Conservation (phyloP, 805 yeast genomes). For the Yarrowia sp. region DNA sequence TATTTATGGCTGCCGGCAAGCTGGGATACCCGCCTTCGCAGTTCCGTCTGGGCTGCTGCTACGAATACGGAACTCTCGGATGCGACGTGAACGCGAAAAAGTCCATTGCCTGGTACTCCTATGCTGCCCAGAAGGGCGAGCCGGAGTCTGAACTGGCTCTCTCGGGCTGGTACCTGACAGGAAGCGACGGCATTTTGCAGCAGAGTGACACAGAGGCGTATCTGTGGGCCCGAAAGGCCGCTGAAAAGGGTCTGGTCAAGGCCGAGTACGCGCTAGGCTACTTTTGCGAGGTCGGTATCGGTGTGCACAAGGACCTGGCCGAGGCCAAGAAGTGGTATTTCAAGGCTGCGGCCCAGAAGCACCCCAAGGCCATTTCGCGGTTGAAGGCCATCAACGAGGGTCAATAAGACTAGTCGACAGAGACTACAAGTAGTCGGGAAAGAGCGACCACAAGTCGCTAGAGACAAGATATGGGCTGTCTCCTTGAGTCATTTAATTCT, state of each 20-base stretch:
- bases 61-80: conserved; percentile 70
- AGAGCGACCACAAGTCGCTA: neutral
- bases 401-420: too few relatives aligned
- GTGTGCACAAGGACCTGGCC: conserved; percentile 58
- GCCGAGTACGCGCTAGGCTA: conserved; percentile 78
- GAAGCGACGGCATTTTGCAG: conserved; percentile 63
- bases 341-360: conserved; percentile 69
- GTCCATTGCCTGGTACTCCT: conserved; percentile 76
- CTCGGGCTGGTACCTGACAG: conserved; percentile 83
- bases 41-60: conserved; percentile 72
- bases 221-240: conserved; percentile 75
- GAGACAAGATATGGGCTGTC: neutral
- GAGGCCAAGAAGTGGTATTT: conserved; percentile 63
- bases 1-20: conserved; percentile 65
- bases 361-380: conserved; percentile 59
- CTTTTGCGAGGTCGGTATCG: conserved; percentile 73
- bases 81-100: conserved; percentile 61
- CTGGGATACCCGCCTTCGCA: conserved; percentile 71
- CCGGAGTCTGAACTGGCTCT: conserved; percentile 73
- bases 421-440: too few relatives aligned
- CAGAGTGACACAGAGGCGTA: conserved; percentile 73
- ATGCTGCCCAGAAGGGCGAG: conserved; percentile 70
- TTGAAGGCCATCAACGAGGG: conserved; percentile 42
- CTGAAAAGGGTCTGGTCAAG: conserved; percentile 69
- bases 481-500: conserved; percentile 9